phyloP scores from a whole-genome alignment of 2,329 filamentous ascomycete species.

The Phialophora verrucosa region DNA sequence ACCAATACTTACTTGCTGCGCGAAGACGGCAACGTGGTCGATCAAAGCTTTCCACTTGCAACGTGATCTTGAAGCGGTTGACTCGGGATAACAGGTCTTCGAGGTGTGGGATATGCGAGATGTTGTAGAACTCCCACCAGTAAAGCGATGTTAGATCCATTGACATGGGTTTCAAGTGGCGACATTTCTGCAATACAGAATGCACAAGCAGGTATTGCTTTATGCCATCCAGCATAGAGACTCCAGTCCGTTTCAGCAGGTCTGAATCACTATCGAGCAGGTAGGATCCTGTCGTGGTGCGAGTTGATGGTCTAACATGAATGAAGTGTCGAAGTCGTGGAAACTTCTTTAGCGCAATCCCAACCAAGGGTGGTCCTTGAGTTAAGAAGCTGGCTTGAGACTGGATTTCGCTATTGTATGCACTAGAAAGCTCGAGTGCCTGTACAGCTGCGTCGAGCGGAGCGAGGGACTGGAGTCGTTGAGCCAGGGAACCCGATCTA shows the following conservation, averaged over 20 bases:
- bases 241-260: conserved; percentile 8
- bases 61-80: conserved; percentile 5
- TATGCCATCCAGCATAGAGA: conserved; percentile 2
- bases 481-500: not conserved
- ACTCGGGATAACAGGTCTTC: conserved; percentile 8
- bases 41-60: conserved; percentile 16
- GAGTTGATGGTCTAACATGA: conserved; percentile 1
- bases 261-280: conserved; percentile 11
- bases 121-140: conserved; percentile 21
- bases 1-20: conserved; percentile 2
- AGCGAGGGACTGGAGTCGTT: not conserved
- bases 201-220: conserved; percentile 12
- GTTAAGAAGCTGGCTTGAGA: not conserved
- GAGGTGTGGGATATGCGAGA: conserved; percentile 10
- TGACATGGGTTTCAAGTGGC: conserved; percentile 9
- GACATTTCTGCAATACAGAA: conserved; percentile 13
- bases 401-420: conserved; percentile 3
- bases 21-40: conserved; percentile 14
- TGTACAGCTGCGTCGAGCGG: conserved; percentile 10
- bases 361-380: not conserved
- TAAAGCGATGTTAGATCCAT: conserved; percentile 9
- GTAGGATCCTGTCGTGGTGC: conserved; percentile 1
- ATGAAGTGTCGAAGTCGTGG: conserved; percentile 7
- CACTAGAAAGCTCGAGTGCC: not conserved
- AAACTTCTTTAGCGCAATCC: conserved; percentile 1